These are phyloP conservation scores for Tilletia walkeri DNA, from an alignment of 1,284 basidiomycete species.

Conservation along the genomic window DNA sequence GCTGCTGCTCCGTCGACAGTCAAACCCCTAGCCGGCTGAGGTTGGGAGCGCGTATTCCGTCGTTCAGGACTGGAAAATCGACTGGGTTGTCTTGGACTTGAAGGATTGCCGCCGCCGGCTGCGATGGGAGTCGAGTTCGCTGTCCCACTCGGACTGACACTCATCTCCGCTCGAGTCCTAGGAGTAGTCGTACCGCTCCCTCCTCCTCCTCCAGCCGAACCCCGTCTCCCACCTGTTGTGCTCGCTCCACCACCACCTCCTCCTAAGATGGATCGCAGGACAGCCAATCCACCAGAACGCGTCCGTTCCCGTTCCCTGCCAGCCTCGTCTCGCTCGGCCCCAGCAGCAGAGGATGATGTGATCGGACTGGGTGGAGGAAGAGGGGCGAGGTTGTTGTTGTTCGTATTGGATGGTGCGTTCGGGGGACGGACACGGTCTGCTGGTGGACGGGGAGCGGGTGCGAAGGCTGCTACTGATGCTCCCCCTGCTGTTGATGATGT, in stretches of 20 bases:
- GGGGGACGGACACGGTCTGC: neutral
- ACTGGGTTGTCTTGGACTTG: neutral
- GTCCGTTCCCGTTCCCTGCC: neutral
- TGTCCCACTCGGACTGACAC: neutral
- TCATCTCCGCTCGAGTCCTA: neutral
- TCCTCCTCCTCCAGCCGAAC: neutral
- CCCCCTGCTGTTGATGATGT: neutral
- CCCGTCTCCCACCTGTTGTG: neutral
- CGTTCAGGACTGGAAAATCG: neutral
- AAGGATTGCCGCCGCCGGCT: no score
- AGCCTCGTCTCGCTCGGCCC: neutral
- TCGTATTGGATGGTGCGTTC: neutral
- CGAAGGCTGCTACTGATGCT: slow-evolving; percentile 12
- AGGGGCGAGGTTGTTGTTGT: neutral
- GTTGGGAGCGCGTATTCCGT: slow-evolving; percentile 1
- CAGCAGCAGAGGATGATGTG: neutral
- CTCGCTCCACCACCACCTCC: neutral
- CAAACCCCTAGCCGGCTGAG: neutral
- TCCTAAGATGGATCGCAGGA: neutral
- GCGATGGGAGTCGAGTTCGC: neutral
- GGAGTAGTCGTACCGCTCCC: neutral
- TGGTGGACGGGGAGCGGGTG: neutral
- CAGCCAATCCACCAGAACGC: neutral
- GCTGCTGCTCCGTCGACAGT: no score
- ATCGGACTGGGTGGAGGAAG: neutral